These are phyloP conservation scores for Arctium lappa DNA, from an alignment of 129 eudicot species.

Conservation along the genomic window DNA sequence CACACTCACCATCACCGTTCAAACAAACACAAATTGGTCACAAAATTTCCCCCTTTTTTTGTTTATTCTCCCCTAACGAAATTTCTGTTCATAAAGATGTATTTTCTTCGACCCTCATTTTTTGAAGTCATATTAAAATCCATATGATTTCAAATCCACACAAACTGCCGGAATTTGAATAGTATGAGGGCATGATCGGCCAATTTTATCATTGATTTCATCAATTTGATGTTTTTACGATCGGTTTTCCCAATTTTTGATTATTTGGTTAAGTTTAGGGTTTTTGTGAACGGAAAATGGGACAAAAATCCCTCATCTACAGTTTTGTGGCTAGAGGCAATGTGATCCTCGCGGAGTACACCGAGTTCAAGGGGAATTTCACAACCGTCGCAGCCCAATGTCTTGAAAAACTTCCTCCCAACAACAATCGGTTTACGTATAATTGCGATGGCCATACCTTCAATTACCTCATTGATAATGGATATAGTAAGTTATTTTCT, in stretches of 20 bases:
- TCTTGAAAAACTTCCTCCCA: constrained; percentile 51
- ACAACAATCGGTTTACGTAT: constrained; percentile 46
- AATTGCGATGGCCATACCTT: constrained; percentile 66
- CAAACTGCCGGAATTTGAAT: background rate
- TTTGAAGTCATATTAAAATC: background rate
- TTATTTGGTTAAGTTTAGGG: constrained; percentile 1
- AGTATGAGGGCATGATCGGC: background rate
- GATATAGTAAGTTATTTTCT: constrained; percentile 38
- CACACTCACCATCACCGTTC: background rate
- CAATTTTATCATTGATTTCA: background rate
- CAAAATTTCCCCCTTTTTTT: background rate
- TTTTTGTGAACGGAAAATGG: constrained; percentile 32
- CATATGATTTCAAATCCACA: constrained; percentile 13
- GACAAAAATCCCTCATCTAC: constrained; percentile 60
- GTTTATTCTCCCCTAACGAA: background rate
- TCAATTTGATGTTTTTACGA: background rate
- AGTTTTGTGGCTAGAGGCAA: constrained; percentile 76
- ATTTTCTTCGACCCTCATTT: constrained; percentile 5
- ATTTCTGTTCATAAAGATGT: background rate
- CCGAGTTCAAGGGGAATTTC: constrained; percentile 62
- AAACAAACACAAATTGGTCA: constrained; percentile 13
- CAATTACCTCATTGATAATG: constrained; percentile 55
- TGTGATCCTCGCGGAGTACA: constrained; percentile 57
- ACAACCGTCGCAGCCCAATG: constrained; percentile 42
- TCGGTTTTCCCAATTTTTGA: background rate